phyloP scores from a whole-genome alignment of 2,329 filamentous ascomycete species.

The Cordyceps fumosorosea region DNA sequence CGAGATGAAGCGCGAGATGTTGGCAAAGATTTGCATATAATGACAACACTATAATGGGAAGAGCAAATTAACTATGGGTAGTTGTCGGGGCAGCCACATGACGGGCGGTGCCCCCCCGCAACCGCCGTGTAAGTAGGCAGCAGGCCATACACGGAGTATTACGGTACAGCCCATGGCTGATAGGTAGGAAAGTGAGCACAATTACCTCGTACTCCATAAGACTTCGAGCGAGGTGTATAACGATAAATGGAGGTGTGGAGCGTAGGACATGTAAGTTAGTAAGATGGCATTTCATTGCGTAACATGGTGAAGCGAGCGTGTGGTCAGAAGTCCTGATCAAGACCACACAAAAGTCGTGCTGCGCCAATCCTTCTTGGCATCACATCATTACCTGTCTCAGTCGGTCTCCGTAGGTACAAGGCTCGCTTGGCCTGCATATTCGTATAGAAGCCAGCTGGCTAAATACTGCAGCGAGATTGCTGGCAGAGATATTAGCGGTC shows the following conservation, averaged over 20 bases:
- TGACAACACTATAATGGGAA: too few relatives aligned
- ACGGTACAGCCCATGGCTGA: background rate
- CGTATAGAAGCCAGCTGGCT: background rate
- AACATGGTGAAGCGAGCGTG: background rate
- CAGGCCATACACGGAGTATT: background rate
- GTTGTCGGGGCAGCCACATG: too few relatives aligned
- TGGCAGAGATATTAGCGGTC: background rate
- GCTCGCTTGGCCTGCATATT: background rate
- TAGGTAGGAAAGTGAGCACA: background rate
- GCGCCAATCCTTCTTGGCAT: slow-evolving; percentile 8
- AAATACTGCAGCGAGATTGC: too few relatives aligned
- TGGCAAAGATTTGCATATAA: background rate
- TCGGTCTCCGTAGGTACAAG: background rate
- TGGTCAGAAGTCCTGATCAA: too few relatives aligned
- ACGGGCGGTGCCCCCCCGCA: background rate
- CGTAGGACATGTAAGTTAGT: background rate
- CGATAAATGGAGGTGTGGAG: background rate
- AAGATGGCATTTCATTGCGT: background rate
- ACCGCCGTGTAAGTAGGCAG: background rate
- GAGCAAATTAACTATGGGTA: too few relatives aligned
- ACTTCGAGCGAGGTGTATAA: too few relatives aligned
- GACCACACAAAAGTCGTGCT: background rate
- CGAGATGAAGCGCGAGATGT: background rate
- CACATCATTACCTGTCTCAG: background rate
- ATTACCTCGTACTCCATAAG: too few relatives aligned